A percentile compares a stretch with the other conserved stretches of the same genome.
phyloP scores from a whole-genome alignment of 2,329 filamentous ascomycete species.

The Sclerotinia borealis region DNA sequence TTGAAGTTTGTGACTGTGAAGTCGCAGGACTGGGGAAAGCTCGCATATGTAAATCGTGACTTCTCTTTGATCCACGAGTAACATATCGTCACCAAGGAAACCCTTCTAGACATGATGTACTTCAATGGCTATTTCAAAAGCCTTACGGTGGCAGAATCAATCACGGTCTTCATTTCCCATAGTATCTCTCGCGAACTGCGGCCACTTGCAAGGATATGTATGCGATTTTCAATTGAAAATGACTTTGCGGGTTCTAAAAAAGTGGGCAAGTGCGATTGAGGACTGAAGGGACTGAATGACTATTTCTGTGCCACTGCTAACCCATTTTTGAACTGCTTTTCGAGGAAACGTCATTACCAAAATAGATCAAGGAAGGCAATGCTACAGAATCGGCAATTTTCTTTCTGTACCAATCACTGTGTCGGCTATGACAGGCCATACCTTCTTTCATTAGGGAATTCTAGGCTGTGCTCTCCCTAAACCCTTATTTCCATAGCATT shows the following conservation, averaged over 20 bases:
- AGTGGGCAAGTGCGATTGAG: neutral
- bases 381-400: neutral
- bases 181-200: neutral
- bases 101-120: neutral
- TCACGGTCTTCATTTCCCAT: too few relatives aligned
- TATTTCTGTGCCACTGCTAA: neutral
- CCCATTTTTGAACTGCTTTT: neutral
- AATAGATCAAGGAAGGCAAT: neutral
- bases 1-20: neutral
- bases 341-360: neutral
- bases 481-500: too few relatives aligned
- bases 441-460: too few relatives aligned
- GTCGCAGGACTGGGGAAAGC: neutral
- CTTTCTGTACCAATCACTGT: neutral
- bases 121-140: neutral
- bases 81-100: neutral
- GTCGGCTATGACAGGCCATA: too few relatives aligned
- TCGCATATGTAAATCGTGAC: neutral
- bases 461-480: too few relatives aligned
- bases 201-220: neutral
- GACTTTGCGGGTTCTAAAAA: too few relatives aligned
- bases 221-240: neutral
- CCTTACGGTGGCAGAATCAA: neutral
- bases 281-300: neutral
- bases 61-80: neutral